phyloP scores from a whole-genome alignment of 768 basidiomycete species.

The Psilocybe sp. region DNA sequence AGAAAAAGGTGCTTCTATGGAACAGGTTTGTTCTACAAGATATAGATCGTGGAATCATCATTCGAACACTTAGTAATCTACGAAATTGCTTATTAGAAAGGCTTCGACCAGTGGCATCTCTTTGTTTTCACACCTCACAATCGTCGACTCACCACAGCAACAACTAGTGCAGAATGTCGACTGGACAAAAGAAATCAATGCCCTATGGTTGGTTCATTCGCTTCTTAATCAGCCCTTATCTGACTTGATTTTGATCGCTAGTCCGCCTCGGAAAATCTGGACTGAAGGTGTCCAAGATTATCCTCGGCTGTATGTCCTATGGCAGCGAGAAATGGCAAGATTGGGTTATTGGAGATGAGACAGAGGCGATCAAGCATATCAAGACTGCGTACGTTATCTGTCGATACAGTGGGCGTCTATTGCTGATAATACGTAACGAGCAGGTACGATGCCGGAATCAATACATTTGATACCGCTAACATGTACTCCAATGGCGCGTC shows the following conservation, averaged over 20 bases:
- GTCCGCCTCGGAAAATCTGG: constrained; percentile 6
- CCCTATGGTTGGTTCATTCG: too few species aligned
- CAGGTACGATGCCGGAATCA: constrained; percentile 58
- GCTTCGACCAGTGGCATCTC: too few species aligned
- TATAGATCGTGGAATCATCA: too few species aligned
- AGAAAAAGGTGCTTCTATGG: too few species aligned
- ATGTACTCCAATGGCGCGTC: constrained; percentile 66
- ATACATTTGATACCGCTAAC: constrained; percentile 60
- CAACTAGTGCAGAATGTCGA: too few species aligned
- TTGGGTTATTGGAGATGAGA: constrained; percentile 44
- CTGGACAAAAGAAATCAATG: too few species aligned
- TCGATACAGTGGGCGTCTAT: background rate
- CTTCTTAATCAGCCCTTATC: too few species aligned
- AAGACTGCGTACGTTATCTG: constrained; percentile 36
- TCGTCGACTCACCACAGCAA: too few species aligned
- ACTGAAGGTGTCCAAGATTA: constrained; percentile 5
- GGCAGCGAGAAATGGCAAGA: constrained; percentile 49
- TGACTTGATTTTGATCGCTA: background rate
- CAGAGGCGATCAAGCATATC: constrained; percentile 50
- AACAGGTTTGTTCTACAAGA: too few species aligned
- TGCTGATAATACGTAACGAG: constrained; percentile 7
- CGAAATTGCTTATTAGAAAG: too few species aligned
- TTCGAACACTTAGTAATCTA: too few species aligned
- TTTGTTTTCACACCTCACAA: too few species aligned
- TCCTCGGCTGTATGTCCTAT: constrained; percentile 44